Evolutionary conservation across 2,329 filamentous ascomycete species (phyloP).

Genomic region (Cylindrodendrum hubeiense): DNA sequence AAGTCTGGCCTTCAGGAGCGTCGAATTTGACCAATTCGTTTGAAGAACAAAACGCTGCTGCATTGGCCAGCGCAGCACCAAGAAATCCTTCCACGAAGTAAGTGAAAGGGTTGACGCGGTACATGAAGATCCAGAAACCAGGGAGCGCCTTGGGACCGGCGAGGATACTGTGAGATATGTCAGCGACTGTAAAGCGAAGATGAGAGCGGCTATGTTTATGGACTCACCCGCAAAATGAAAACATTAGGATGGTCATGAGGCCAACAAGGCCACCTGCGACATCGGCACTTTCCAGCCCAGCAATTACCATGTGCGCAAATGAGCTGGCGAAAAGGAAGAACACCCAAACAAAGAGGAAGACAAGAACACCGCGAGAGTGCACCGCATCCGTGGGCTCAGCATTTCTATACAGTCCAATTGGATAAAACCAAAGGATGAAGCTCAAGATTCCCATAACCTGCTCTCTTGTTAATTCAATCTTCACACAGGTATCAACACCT

Average conservation of each 20-base stretch:
- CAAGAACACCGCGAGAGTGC: constrained; percentile 64
- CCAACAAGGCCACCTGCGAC: constrained; percentile 73
- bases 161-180: background rate
- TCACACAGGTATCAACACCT: background rate
- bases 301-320: constrained; percentile 73
- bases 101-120: constrained; percentile 13
- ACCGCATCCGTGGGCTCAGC: constrained; percentile 62
- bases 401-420: constrained; percentile 71
- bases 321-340: constrained; percentile 75
- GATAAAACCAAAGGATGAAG: constrained; percentile 76
- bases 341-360: constrained; percentile 71
- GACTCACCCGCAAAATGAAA: constrained; percentile 62
- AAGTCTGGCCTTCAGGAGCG: background rate
- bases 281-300: constrained; percentile 72
- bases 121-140: constrained; percentile 19
- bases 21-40: constrained; percentile 5
- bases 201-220: background rate
- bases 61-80: background rate
- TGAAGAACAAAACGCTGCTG: background rate
- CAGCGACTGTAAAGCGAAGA: background rate
- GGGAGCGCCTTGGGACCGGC: background rate
- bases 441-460: constrained; percentile 57
- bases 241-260: constrained; percentile 69
- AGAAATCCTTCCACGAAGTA: constrained; percentile 10
- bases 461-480: background rate